phyloP scores from a whole-genome alignment of 495 filamentous ascomycete species.

The Lophiotrema nucula region DNA sequence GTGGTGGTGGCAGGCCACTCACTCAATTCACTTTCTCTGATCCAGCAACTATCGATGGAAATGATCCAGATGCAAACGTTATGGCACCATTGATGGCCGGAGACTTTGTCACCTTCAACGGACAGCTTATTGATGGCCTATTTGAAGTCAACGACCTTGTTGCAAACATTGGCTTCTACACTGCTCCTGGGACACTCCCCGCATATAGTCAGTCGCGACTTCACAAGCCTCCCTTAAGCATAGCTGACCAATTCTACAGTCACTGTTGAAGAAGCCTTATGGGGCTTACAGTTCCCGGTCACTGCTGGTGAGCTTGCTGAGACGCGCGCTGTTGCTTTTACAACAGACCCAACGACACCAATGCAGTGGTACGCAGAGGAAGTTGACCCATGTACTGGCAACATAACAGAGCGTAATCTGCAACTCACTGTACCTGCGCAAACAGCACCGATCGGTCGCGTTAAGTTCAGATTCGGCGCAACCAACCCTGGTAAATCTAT shows the following conservation, averaged over 20 bases:
- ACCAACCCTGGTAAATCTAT: not conserved
- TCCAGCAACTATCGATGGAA: not conserved
- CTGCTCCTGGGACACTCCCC: not conserved
- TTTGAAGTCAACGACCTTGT: not conserved
- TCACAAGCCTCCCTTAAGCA: too few relatives aligned
- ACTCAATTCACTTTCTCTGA: conserved; percentile 1
- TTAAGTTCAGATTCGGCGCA: not conserved
- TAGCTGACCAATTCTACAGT: too few relatives aligned
- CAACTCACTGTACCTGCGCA: not conserved
- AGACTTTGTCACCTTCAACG: conserved; percentile 5
- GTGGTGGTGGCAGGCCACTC: not conserved
- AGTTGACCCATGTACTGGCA: not conserved
- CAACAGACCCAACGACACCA: not conserved
- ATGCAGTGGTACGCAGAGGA: conserved; percentile 1
- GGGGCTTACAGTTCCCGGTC: not conserved
- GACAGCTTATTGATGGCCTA: not conserved
- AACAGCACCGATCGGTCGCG: not conserved
- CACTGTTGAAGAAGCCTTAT: not conserved
- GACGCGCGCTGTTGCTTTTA: conserved; percentile 8
- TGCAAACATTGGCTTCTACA: conserved; percentile 6
- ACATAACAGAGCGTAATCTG: not conserved
- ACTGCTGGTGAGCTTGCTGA: not conserved
- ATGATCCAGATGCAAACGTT: conserved; percentile 3
- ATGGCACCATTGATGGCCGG: conserved; percentile 10
- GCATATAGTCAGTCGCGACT: too few relatives aligned